A percentile compares a stretch with the other conserved stretches of the same genome.
Conservation (phyloP, 495 filamentous ascomycete species). For the Bacidia gigantensis region DNA sequence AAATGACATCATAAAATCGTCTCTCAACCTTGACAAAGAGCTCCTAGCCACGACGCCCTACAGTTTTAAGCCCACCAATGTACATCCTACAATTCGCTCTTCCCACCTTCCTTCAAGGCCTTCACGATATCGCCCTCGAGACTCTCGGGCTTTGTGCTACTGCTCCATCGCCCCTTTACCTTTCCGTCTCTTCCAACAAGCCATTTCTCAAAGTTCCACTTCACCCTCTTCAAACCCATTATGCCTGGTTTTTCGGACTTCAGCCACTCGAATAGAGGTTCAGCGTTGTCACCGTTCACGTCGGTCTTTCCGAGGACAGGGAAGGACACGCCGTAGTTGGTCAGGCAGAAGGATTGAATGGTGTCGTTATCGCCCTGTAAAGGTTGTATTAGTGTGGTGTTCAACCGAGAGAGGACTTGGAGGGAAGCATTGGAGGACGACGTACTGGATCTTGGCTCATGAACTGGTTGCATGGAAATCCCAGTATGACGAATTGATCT, state of each 20-base stretch:
- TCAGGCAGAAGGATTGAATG: slow-evolving; percentile 81
- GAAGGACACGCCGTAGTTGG: slow-evolving; percentile 94
- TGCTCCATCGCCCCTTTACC: slow-evolving; percentile 71
- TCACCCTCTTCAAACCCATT: slow-evolving; percentile 72
- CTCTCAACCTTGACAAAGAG: too few relatives aligned
- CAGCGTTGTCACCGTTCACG: slow-evolving; percentile 75
- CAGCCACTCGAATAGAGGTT: slow-evolving; percentile 75
- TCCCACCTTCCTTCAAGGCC: slow-evolving; percentile 46
- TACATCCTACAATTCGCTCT: too few relatives aligned
- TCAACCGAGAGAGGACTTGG: background rate
- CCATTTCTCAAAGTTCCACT: slow-evolving; percentile 98
- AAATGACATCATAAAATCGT: too few relatives aligned
- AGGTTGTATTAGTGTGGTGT: background rate
- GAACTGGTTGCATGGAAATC: slow-evolving; percentile 99
- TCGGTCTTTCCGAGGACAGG: slow-evolving; percentile 82
- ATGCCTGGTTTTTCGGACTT: slow-evolving; percentile 75
- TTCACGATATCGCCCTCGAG: slow-evolving; percentile 61
- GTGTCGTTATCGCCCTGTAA: slow-evolving; percentile 58
- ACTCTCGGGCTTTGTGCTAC: slow-evolving; percentile 68
- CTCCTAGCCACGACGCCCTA: too few relatives aligned
- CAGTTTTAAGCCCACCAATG: too few relatives aligned
- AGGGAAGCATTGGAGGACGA: background rate
- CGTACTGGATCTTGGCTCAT: slow-evolving; percentile 60
- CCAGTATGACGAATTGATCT: slow-evolving; percentile 71
- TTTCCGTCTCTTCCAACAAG: slow-evolving; percentile 73